phyloP scores from a whole-genome alignment of 2,329 filamentous ascomycete species.

The Trichophyton benhamiae region DNA sequence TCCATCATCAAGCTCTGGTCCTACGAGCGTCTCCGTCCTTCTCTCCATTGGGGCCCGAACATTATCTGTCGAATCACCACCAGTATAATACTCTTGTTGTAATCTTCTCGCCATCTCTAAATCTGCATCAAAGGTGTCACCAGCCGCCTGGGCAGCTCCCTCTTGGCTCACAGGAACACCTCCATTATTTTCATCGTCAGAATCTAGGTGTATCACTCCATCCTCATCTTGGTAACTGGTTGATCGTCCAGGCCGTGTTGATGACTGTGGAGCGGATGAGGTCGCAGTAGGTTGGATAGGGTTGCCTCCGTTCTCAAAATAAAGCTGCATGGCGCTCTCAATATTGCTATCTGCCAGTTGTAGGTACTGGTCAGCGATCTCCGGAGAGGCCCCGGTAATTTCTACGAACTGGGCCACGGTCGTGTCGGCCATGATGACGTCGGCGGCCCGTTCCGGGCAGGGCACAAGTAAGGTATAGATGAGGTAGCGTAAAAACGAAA shows the following conservation, averaged over 20 bases:
- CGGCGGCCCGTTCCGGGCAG: neutral
- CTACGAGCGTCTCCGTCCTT: conserved; percentile 83
- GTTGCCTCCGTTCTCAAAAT: conserved; percentile 71
- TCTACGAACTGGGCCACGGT: conserved; percentile 62
- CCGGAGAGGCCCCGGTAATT: conserved; percentile 64
- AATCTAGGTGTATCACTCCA: conserved; percentile 62
- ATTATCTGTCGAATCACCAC: conserved; percentile 37
- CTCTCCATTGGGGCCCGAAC: conserved; percentile 83
- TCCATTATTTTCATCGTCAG: conserved; percentile 52
- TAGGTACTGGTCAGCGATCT: conserved; percentile 70
- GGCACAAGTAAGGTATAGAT: neutral
- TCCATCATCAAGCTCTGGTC: conserved; percentile 45
- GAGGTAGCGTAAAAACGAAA: neutral
- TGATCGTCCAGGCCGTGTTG: conserved; percentile 16
- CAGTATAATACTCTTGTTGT: conserved; percentile 80
- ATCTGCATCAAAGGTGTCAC: conserved; percentile 64
- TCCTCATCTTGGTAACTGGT: conserved; percentile 41
- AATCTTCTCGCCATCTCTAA: conserved; percentile 82
- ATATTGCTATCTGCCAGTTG: conserved; percentile 73
- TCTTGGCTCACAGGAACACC: conserved; percentile 16
- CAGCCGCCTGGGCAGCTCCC: conserved; percentile 17
- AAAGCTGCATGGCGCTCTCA: conserved; percentile 77
- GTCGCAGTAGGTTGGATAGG: conserved; percentile 28
- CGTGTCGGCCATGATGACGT: conserved; percentile 50
- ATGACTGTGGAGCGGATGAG: conserved; percentile 24